A percentile compares a stretch with the other conserved stretches of the same genome.
phyloP scores from a whole-genome alignment of 1,284 basidiomycete genomes.

The Meira nashicola region DNA sequence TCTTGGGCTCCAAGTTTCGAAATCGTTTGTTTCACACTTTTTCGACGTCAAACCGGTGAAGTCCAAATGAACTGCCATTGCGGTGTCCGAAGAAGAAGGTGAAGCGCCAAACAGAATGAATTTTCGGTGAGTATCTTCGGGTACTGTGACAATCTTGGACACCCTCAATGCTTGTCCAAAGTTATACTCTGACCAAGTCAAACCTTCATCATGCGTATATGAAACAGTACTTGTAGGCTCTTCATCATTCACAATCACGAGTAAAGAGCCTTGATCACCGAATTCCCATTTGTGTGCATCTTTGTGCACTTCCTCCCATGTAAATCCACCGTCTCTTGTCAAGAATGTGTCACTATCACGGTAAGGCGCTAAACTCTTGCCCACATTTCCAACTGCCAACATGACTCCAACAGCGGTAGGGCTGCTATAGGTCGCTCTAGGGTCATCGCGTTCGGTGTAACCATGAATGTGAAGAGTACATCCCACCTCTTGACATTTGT shows the following conservation, averaged over 20 bases:
- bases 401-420: constrained; percentile 86
- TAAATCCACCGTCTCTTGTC: constrained; percentile 91
- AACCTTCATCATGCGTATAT: constrained; percentile 82
- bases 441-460: constrained; percentile 86
- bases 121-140: constrained; percentile 79
- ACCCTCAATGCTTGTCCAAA: constrained; percentile 78
- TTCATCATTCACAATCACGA: constrained; percentile 92
- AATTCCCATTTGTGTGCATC: constrained; percentile 97
- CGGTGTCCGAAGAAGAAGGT: constrained; percentile 57
- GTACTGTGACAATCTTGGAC: constrained; percentile 76
- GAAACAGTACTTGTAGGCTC: constrained; percentile 81
- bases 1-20: constrained; percentile 50
- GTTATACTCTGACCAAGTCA: constrained; percentile 78
- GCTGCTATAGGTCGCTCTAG: constrained; percentile 83
- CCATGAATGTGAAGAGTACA: constrained; percentile 90
- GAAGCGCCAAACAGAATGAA: constrained; percentile 79
- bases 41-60: constrained; percentile 64
- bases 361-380: constrained; percentile 74
- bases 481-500: constrained; percentile 68
- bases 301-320: constrained; percentile 97
- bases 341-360: constrained; percentile 89
- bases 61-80: constrained; percentile 79
- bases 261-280: constrained; percentile 88
- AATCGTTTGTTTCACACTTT: constrained; percentile 45
- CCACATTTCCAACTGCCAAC: constrained; percentile 96